These are phyloP conservation scores for Leptodermis oblonga DNA, from an alignment of 257 asterid genomes.

Conservation along the genomic window DNA sequence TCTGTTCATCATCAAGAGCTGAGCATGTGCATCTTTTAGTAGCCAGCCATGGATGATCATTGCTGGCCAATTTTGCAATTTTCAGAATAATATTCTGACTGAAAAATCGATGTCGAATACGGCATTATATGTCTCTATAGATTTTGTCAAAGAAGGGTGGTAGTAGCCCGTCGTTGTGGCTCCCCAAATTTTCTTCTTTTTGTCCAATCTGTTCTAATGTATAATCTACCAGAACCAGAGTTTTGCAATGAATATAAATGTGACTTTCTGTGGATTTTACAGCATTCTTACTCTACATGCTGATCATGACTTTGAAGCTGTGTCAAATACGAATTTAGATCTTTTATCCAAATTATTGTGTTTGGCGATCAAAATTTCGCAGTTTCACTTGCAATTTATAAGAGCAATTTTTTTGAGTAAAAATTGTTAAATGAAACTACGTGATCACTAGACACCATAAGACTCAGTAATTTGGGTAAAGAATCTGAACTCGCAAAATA, in stretches of 20 bases:
- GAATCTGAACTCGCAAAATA: too few relatives aligned
- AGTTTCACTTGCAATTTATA: too few relatives aligned
- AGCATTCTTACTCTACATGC: background rate
- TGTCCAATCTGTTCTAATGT: conserved; percentile 15
- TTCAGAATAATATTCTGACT: conserved; percentile 20
- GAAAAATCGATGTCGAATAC: conserved; percentile 8
- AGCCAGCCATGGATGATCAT: conserved; percentile 45
- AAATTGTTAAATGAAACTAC: too few relatives aligned
- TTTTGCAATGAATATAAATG: conserved; percentile 20
- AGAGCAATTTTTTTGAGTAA: too few relatives aligned
- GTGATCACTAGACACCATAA: too few relatives aligned
- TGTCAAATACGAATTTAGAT: too few relatives aligned
- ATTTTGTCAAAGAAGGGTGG: conserved; percentile 40
- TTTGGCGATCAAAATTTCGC: too few relatives aligned
- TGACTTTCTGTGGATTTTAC: background rate
- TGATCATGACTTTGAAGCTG: too few relatives aligned
- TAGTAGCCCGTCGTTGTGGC: conserved; percentile 60
- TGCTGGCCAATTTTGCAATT: conserved; percentile 37
- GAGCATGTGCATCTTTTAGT: conserved; percentile 35
- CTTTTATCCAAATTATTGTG: too few relatives aligned
- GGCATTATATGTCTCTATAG: background rate
- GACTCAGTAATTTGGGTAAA: too few relatives aligned
- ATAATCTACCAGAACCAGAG: conserved; percentile 11
- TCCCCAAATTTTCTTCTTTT: conserved; percentile 36
- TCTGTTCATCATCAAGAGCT: conserved; percentile 41